These are phyloP conservation scores for Cladophialophora exuberans DNA, from an alignment of 2,329 filamentous ascomycete species.

Conservation along the genomic window DNA sequence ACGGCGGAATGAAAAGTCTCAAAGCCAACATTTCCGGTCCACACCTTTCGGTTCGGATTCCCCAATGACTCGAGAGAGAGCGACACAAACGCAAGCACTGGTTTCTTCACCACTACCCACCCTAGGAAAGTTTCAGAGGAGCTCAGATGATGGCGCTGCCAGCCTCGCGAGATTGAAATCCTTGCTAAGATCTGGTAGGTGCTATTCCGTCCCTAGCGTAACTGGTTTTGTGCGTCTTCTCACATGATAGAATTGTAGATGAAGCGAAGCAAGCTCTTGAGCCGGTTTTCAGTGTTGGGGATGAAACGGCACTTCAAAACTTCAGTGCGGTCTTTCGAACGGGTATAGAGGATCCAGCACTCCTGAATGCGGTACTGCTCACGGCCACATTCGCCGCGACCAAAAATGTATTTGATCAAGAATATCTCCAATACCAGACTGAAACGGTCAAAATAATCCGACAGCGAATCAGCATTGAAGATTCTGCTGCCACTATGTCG, in stretches of 20 bases:
- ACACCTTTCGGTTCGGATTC: neutral
- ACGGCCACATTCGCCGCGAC: slow-evolving; percentile 41
- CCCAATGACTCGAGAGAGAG: neutral
- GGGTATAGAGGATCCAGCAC: slow-evolving; percentile 41
- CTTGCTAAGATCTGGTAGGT: neutral
- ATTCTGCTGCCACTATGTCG: slow-evolving; percentile 39
- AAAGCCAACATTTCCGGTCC: slow-evolving; percentile 2
- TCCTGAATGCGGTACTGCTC: slow-evolving; percentile 47
- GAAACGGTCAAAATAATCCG: slow-evolving; percentile 41
- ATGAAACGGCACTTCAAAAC: slow-evolving; percentile 45
- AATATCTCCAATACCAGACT: slow-evolving; percentile 44
- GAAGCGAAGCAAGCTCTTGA: slow-evolving; percentile 35
- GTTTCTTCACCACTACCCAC: neutral
- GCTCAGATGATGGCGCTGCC: neutral
- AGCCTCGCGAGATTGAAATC: neutral
- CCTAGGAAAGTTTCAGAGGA: neutral
- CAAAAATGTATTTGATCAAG: slow-evolving; percentile 33
- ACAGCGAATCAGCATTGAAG: slow-evolving; percentile 37
- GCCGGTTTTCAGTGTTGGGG: slow-evolving; percentile 43
- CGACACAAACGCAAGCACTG: neutral
- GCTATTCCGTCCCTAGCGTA: neutral
- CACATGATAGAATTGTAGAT: neutral
- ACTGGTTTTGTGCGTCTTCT: neutral
- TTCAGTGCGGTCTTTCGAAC: slow-evolving; percentile 43
- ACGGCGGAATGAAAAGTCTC: neutral